Evolutionary conservation across 2,329 filamentous ascomycete genomes (phyloP), one percentile per base, ranked within the genome.

Genomic region (Lecanicillium sp.): DNA sequence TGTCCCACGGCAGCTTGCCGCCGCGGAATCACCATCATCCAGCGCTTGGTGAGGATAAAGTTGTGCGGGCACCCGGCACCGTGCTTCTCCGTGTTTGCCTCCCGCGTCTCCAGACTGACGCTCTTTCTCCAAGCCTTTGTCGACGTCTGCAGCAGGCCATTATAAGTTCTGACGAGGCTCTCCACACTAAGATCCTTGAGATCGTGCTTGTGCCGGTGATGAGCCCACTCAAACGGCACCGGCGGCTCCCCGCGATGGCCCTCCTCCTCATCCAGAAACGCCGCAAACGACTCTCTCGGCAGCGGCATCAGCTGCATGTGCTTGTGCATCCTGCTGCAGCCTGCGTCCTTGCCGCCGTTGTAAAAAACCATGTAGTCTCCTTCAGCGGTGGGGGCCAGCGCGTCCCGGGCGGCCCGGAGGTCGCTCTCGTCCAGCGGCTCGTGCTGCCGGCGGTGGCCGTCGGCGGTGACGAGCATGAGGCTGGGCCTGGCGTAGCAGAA

Each of bases 401-500:
- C 50, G 14, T 33, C 37, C 55, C 55, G 53, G 8, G 58, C 58
- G 3, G 63, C 67, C 1, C 45, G 43, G 17, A 74, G 44, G 40
- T 73, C 70, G 2, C 58, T 53, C 0, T 39, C 14, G 25, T 55
- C 54, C 15, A 72, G 49, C 3, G 58, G 51, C 40, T 71, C 64
- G 28, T 63, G 51, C 49, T 74, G 69, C n/a, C 66, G 57, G 9
- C 57, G 55, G 42, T 62, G 62, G 3, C 67, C 69, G 46, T 74
- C 63, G 4, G 53, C 43, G 2, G 70, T 71, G 39, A 73, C 50
- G 13, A 72, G 54, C 12, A 73, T 54, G 3, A 68, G 52, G 45
- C 72, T 69, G 3, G 69, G 68, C 8, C 64, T 49, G 41, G 66
- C 67, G 12, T 66, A 64, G 41, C 62, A 65, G 46, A 70, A 74